phyloP scores from a whole-genome alignment of 805 yeast species.

The Yamadazyma tumulicola region DNA sequence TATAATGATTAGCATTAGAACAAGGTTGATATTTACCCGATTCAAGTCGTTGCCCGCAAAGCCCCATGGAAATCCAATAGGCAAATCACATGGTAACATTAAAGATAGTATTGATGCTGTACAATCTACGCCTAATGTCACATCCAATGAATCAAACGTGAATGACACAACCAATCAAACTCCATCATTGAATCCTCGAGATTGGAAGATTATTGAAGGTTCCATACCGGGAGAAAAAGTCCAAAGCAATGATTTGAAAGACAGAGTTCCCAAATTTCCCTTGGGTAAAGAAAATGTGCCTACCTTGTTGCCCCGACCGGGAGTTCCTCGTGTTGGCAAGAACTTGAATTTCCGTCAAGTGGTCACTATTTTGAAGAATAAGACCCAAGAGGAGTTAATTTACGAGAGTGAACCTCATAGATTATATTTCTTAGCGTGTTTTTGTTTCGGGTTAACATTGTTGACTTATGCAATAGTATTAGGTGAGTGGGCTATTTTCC shows the following conservation, averaged over 20 bases:
- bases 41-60: slow-evolving; percentile 5
- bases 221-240: slow-evolving; percentile 57
- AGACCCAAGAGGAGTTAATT: slow-evolving; percentile 64
- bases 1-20: too few relatives aligned
- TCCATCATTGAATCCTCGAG: slow-evolving; percentile 20
- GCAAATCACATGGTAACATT: too few relatives aligned
- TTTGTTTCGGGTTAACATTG: slow-evolving; percentile 65
- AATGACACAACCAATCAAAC: background rate
- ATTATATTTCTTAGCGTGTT: slow-evolving; percentile 66
- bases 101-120: too few relatives aligned
- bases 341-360: slow-evolving; percentile 57
- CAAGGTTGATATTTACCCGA: slow-evolving; percentile 2
- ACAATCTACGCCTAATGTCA: too few relatives aligned
- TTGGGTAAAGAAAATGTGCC: slow-evolving; percentile 62
- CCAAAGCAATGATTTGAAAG: slow-evolving; percentile 44
- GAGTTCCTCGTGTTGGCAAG: slow-evolving; percentile 69
- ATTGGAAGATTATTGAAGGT: slow-evolving; percentile 40
- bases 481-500: slow-evolving; percentile 52
- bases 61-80: background rate
- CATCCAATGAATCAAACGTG: background rate
- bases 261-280: slow-evolving; percentile 65
- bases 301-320: slow-evolving; percentile 68
- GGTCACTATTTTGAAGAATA: slow-evolving; percentile 50
- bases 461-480: slow-evolving; percentile 65
- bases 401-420: slow-evolving; percentile 85